Evolutionary conservation across 192 early-diverging fungal species (phyloP), one percentile per base, ranked within the genome.

Genomic region (Backusella liffmaniae): DNA sequence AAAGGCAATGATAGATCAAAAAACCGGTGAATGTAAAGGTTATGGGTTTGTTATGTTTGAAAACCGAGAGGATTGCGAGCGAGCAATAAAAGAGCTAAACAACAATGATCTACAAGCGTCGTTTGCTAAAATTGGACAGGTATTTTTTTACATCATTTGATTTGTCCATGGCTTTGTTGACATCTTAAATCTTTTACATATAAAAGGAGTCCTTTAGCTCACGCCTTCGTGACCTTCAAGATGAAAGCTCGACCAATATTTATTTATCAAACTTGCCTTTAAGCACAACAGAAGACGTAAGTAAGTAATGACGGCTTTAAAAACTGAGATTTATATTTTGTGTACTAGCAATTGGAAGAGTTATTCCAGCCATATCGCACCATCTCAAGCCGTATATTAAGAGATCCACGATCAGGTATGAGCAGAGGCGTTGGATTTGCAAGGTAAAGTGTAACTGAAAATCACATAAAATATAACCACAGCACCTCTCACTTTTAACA

Each of bases 1-100:
- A 35, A 97, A 97, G 73, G 91, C 93, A 21, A 96, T 97, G 41
- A 85, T 97, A 67, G 90, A 96, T 80, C 89, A 91, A 65, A 83
- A 84, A n/a, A 91, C 93, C 2, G 89, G 89, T 18, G 89, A 91
- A 74, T 96, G 95, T 78, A 95, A 95, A 80, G 94, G 94, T 4
- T 97, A 93, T 82, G 95, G 95, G 10, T 97, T 97, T 77, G 92
- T 94, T 32, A 92, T 94, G 89, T 97, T 92, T 83, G 88, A 91
- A 51, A 90, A 87, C 1, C 90, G 85, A 26, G 87, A 86, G 12
- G 88, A 93, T 70, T 92, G 93, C 0, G 74, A 84, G 30, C 32
- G 71, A 13, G 94, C 94, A 26, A 93, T 96, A 73, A 83, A 85
- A 59, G 94, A 87, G 21, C 83, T 96, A 26, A 88, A 84, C 30